phyloP scores from a whole-genome alignment of 2,329 filamentous ascomycete species.

The Colletotrichum gigasporum region DNA sequence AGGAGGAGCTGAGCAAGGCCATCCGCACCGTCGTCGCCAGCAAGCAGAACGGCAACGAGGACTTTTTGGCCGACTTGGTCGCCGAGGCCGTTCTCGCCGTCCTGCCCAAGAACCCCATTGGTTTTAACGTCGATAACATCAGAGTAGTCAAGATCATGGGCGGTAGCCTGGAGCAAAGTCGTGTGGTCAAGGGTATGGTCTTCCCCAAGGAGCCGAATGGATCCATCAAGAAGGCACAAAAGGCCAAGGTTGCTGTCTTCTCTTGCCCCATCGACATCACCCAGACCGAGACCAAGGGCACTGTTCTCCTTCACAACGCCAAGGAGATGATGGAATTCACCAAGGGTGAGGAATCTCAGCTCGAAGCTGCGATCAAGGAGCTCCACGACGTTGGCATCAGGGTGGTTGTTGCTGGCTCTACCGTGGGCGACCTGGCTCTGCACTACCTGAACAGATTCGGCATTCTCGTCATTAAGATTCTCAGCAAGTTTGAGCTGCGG shows the following conservation, averaged over 20 bases:
- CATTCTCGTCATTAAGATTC: slow-evolving; percentile 94
- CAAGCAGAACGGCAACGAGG: slow-evolving; percentile 95
- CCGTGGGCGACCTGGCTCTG: slow-evolving; percentile 89
- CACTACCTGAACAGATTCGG: slow-evolving; percentile 98
- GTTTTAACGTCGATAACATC: slow-evolving; percentile 99
- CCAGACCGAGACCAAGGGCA: slow-evolving; percentile 99
- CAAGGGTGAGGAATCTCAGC: slow-evolving; percentile 92
- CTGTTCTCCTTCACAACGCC: slow-evolving; percentile 94
- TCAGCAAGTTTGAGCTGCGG: slow-evolving; percentile 97
- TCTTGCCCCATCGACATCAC: slow-evolving; percentile 95
- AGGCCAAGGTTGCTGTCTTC: slow-evolving; percentile 96
- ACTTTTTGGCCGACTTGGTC: slow-evolving; percentile 85
- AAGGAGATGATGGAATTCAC: slow-evolving; percentile 99
- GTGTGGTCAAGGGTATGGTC: slow-evolving; percentile 97
- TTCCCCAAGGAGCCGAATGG: slow-evolving; percentile 97
- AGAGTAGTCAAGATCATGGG: slow-evolving; percentile 99
- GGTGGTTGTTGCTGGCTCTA: slow-evolving; percentile 90
- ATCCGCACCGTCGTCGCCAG: slow-evolving; percentile 94
- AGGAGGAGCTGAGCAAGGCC: slow-evolving; percentile 90
- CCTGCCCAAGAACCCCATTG: slow-evolving; percentile 91
- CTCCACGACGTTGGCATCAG: slow-evolving; percentile 92
- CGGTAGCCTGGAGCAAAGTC: slow-evolving; percentile 91
- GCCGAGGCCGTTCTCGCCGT: slow-evolving; percentile 87
- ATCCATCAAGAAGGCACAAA: slow-evolving; percentile 86
- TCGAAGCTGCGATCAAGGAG: slow-evolving; percentile 93